Evolutionary conservation across 352 stramenopile species (phyloP), one percentile per base, ranked within the genome.

Genomic region (Globisporangium spinosum): DNA sequence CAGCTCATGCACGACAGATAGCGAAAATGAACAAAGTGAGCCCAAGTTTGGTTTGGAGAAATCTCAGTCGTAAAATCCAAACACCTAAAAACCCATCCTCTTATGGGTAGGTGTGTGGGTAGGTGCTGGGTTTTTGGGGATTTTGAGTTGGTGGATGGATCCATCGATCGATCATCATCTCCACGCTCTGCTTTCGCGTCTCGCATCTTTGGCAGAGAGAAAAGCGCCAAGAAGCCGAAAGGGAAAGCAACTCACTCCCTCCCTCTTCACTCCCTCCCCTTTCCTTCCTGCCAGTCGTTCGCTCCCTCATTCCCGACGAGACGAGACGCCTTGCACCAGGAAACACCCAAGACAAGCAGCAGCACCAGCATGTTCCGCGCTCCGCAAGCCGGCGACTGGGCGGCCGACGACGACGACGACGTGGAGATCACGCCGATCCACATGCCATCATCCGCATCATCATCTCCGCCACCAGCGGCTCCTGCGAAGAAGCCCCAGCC

Each of bases 371-470:
- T 94, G 86, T 90, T 93, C 68, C 84, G 86, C 70, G 76, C 79
- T 34, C 71, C 81, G n/a, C 71, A 93, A 67, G 64, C 81, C 8
- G 80, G 82, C 56, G 83, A 90, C 72, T 93, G 86, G 84, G 86
- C 84, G 58, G 86, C 80, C 61, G 86, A 93, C 65, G 83, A 93
- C 54, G 86, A 89, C 49, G 86, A 82, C 62, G 84, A 91, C 68
- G 82, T 89, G 32, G 84, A 89, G 29, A 82, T 69, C 57, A 65
- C 45, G 62, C 45, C 10, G 58, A 58, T 58, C 27, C 35, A 60
- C 12, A 32, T 59, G 34, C 61, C 58, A 23, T 60, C 57, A 12
- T 53, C 67, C 7, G 65, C 57, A 32, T 23, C 57, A 32, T 59
- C 62, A 20, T 57, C 66, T 5, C 43, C 68, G 8, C 38, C 62